These are phyloP conservation scores for Candida nanaspora DNA, from an alignment of 805 yeast species.

Conservation along the genomic window DNA sequence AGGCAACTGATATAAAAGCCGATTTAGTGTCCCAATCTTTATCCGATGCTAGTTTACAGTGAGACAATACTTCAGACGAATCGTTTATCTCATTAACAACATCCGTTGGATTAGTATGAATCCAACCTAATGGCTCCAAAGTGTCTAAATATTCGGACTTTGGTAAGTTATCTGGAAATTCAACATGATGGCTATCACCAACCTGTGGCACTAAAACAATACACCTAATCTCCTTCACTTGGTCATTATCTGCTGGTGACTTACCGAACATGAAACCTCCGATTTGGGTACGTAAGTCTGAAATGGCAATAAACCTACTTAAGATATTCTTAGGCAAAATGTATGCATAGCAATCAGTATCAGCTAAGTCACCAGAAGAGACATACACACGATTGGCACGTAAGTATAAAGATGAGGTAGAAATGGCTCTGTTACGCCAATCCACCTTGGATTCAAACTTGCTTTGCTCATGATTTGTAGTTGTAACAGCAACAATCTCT, in stretches of 20 bases:
- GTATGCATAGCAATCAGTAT: constrained; percentile 54
- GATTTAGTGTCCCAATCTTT: constrained; percentile 35
- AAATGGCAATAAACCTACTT: constrained; percentile 66
- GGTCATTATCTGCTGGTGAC: constrained; percentile 65
- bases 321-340: constrained; percentile 79
- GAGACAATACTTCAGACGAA: constrained; percentile 64
- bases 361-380: constrained; percentile 51
- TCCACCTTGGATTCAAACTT: constrained; percentile 77
- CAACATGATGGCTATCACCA: constrained; percentile 61
- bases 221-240: constrained; percentile 70
- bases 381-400: constrained; percentile 72
- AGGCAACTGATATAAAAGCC: constrained; percentile 57
- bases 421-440: constrained; percentile 86
- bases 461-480: constrained; percentile 81
- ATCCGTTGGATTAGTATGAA: constrained; percentile 81
- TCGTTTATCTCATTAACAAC: constrained; percentile 42
- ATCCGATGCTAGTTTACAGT: constrained; percentile 34
- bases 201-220: constrained; percentile 84
- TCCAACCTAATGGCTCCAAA: constrained; percentile 83
- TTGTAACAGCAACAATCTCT: constrained; percentile 89
- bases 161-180: constrained; percentile 46
- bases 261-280: constrained; percentile 77
- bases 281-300: constrained; percentile 76
- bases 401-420: constrained; percentile 63
- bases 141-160: constrained; percentile 37